Base-by-base conservation (phyloP, 345 rosid genomes). In the Lagerstroemia speciosa region DNA sequence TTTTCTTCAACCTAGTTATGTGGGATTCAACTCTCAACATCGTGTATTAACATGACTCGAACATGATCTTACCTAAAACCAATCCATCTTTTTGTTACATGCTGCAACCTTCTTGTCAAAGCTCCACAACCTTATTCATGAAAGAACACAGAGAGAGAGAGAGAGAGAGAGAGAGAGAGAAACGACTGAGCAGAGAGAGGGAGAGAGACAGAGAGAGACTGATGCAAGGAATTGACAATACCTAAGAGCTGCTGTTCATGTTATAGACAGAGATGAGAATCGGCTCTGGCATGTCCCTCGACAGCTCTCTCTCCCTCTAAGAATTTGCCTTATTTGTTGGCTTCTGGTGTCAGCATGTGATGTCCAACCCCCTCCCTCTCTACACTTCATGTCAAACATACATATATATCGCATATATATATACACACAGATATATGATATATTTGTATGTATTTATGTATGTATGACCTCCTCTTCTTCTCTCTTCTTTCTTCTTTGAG, bases 161-260 rank as follows among this genome's bases (percentile, higher is more conserved):
- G 38, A 36, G 38, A 36, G 38, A 36, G 38, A 36, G 38, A 36
- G 38, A 36, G 38, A 36, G 38, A 2, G 5, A 4, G 38, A 36
- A 36, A 4, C 8, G 38, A 36, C 38, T 36, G 38, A 36, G 38
- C 38, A 36, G 38, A 36, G 38, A 36, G 38, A 9, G 46, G 14
- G 46, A 41, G 46, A 41, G 46, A 41, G 8, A 14, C 15, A n/a
- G n/a, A n/a, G n/a, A n/a, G n/a, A 52, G 27, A 58, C 63, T 8
- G 33, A 58, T 30, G 19, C 20, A 58, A n/a, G 63, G 27, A 58
- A 58, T 58, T 58, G 63, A 58, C 63, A 58, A 58, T 58, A 58
- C 63, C 63, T 27, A 58, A 58, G 63, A 33, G 12, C 63, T 58
- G 63, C 63, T 58, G 63, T 34, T 58, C 63, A 58, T 58, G 29